Evolutionary conservation across 2,329 filamentous ascomycete species (phyloP).

Genomic region (Ramularia collo-cygni): DNA sequence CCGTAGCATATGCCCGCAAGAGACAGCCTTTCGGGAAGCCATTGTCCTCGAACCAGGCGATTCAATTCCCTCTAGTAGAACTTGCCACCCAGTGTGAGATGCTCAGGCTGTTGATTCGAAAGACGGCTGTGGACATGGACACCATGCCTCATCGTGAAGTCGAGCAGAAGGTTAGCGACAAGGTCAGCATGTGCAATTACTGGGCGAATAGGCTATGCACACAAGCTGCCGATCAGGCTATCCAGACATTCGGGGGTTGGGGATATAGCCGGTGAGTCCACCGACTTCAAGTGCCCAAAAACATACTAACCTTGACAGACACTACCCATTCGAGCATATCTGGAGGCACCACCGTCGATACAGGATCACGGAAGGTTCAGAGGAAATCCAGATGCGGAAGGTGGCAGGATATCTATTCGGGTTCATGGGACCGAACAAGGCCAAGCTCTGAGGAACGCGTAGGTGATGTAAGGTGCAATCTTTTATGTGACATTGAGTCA

Average conservation of each 20-base stretch:
- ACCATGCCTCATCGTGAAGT: conserved; percentile 47
- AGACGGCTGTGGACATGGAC: conserved; percentile 58
- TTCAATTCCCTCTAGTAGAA: conserved; percentile 59
- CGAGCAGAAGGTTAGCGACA: conserved; percentile 53
- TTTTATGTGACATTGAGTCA: too few species aligned
- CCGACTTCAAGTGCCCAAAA: background rate
- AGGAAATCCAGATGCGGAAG: conserved; percentile 62
- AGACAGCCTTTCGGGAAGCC: conserved; percentile 51
- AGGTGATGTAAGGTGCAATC: too few species aligned
- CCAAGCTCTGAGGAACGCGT: conserved; percentile 3
- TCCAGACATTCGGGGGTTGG: conserved; percentile 55
- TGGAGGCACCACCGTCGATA: conserved; percentile 59
- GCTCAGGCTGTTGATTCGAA: conserved; percentile 54
- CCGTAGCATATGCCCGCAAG: conserved; percentile 49
- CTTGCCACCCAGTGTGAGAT: conserved; percentile 56
- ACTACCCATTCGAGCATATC: conserved; percentile 58
- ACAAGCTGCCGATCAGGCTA: conserved; percentile 55
- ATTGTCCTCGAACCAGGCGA: conserved; percentile 54
- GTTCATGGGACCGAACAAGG: conserved; percentile 41
- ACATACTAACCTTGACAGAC: conserved; percentile 17
- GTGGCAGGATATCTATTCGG: conserved; percentile 55
- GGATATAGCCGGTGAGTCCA: conserved; percentile 41
- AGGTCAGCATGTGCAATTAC: conserved; percentile 61
- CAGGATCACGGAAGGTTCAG: conserved; percentile 57
- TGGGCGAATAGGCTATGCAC: conserved; percentile 56